Evolutionary conservation across 257 asterid species (phyloP).

Genomic region (Sherardia arvensis): DNA sequence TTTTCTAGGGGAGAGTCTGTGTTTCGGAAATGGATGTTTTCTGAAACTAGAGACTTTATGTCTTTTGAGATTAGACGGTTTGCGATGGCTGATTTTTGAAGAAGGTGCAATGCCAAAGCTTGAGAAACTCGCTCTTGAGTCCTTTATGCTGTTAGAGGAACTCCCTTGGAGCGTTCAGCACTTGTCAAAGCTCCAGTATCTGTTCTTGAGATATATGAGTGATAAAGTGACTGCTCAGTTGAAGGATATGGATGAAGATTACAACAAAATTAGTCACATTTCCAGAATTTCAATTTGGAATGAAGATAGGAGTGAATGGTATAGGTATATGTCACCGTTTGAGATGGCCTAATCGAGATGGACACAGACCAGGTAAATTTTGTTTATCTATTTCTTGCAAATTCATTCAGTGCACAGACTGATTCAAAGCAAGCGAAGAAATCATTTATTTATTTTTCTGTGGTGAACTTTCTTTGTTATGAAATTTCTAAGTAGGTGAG

Average conservation of each 20-base stretch:
- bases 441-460: no score
- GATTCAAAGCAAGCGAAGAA: no score
- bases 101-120: conserved; percentile 16
- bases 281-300: conserved; percentile 4
- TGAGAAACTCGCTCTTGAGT: neutral
- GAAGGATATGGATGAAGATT: neutral
- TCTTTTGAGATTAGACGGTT: neutral
- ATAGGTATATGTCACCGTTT: neutral
- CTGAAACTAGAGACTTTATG: neutral
- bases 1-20: conserved; percentile 20
- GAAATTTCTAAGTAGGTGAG: no score
- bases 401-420: no score
- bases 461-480: no score
- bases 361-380: neutral
- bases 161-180: conserved; percentile 4
- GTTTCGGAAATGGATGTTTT: conserved; percentile 24
- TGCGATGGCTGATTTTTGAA: conserved; percentile 9
- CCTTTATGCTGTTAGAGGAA: conserved; percentile 3
- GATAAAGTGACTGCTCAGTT: neutral
- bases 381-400: neutral
- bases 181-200: conserved; percentile 1
- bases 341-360: neutral
- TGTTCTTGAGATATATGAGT: neutral
- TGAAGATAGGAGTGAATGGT: neutral
- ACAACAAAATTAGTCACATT: neutral